A percentile compares a stretch with the other conserved stretches of the same genome.
Evolutionary conservation across 345 rosid genomes (phyloP).

Genomic region (Turritis glabra): DNA sequence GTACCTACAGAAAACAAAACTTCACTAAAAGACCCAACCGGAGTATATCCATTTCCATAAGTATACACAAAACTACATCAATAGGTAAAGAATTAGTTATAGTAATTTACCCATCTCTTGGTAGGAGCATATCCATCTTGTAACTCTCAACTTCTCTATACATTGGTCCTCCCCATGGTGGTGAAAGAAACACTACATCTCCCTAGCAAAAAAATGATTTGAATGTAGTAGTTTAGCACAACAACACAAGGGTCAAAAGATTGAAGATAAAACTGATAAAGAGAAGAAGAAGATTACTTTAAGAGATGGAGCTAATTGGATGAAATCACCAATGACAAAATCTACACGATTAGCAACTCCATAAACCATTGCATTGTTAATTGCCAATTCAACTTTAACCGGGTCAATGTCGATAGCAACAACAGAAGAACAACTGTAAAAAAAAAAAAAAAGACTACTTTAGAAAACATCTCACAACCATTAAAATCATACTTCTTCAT

Average conservation of each 20-base stretch:
- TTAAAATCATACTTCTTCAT: background rate
- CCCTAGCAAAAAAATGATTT: constrained; percentile 18
- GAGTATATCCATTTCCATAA: background rate
- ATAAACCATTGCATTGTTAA: constrained; percentile 50
- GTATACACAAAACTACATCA: background rate
- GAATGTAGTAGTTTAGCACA: background rate
- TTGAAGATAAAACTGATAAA: background rate
- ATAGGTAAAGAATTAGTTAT: background rate
- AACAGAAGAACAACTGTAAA: constrained; percentile 43
- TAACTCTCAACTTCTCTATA: constrained; percentile 42
- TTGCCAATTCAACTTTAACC: constrained; percentile 41
- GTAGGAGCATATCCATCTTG: constrained; percentile 47
- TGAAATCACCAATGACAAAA: constrained; percentile 49
- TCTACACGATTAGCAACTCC: constrained; percentile 51
- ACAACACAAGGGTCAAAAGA: background rate
- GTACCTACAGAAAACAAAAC: constrained; percentile 23
- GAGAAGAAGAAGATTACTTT: constrained; percentile 39
- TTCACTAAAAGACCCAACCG: background rate
- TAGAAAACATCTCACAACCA: background rate
- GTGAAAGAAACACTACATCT: constrained; percentile 48
- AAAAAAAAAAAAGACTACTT: background rate
- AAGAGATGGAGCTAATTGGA: constrained; percentile 48
- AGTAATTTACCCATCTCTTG: constrained; percentile 11
- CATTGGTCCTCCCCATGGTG: constrained; percentile 58
- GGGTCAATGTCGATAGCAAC: constrained; percentile 60